Base-by-base conservation (phyloP, 805 yeast genomes). In the Suhomyces emberorum region DNA sequence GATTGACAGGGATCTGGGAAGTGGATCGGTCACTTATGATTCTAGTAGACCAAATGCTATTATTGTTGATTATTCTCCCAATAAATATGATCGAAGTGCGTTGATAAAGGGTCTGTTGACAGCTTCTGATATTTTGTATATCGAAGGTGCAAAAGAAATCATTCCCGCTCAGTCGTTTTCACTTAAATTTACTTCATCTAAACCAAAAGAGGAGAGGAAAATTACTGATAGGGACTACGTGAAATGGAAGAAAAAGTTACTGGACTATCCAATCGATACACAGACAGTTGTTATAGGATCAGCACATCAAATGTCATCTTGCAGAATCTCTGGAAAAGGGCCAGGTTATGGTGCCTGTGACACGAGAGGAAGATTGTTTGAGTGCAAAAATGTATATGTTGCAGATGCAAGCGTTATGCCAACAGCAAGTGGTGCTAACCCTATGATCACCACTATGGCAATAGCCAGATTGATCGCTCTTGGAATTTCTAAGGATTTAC, bases 141-240 rank as follows among this genome's bases (percentile, higher is more conserved):
- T 74, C 24, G 66, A 66, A 37, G 79, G 80, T 1, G 79, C 77
- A 8, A 42, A 52, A 32, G 71, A 69, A 37, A 68, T 75, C 26
- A 47, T 65, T 15, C 47, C 56, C 15, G 61, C 72, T 1, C 61
- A 54, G 38, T 36, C 51, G 15, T 44, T 52, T 47, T 47, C 61
- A 1, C 73, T 71, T 2, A 51, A 52, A 17, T 75, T 75, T 49
- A 51, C 49, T 30, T 49, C 65, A 26, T 33, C 42, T 10, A 63
- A 52, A 40, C 68, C 70, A 7, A 63, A 61, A 42, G 51, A 49
- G 11, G 53, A 62, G 39, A 63, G 79, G 30, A 33, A 54, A 3
- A 53, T 72, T 30, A 48, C 51, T 14, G 80, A 76, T 44, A 28
- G 43, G 4, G 79, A 74, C 39, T 76, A 61, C 44, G 66, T 55